Conservation (phyloP, 2,329 filamentous ascomycete genomes). For the Trematosphaeria pertusa region DNA sequence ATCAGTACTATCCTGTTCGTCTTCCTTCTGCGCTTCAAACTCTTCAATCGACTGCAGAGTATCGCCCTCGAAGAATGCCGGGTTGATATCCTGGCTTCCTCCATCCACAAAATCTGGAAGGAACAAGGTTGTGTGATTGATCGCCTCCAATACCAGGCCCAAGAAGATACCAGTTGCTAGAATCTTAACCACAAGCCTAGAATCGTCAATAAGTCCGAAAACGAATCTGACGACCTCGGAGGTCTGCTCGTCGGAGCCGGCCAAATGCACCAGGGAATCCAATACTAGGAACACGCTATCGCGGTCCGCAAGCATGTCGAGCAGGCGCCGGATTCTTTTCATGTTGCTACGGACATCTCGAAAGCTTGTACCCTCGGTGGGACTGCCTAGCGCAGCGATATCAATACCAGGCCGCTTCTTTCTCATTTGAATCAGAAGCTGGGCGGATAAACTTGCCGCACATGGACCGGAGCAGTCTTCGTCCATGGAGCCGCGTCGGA, state of each 20-base stretch:
- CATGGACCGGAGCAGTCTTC: background rate
- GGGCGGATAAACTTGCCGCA: conserved; percentile 1
- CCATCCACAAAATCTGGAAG: background rate
- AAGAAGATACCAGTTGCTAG: background rate
- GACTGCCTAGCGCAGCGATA: background rate
- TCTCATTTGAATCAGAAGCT: background rate
- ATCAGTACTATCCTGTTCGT: background rate
- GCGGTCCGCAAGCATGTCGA: background rate
- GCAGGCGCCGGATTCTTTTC: background rate
- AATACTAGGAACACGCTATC: background rate
- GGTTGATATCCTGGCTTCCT: background rate
- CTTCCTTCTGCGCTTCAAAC: background rate
- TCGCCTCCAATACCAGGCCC: background rate
- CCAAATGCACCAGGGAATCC: background rate
- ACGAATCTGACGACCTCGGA: background rate
- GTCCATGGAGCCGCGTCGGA: conserved; percentile 5
- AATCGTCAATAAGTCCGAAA: background rate
- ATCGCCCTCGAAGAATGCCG: background rate
- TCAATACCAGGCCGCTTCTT: conserved; percentile 1
- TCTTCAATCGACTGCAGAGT: background rate
- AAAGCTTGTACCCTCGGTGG: background rate
- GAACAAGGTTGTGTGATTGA: background rate
- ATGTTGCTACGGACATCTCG: background rate
- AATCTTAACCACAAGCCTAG: background rate
- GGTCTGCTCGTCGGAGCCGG: background rate